phyloP scores from a whole-genome alignment of 106 monocot genomes.

The Gastrodia elata region DNA sequence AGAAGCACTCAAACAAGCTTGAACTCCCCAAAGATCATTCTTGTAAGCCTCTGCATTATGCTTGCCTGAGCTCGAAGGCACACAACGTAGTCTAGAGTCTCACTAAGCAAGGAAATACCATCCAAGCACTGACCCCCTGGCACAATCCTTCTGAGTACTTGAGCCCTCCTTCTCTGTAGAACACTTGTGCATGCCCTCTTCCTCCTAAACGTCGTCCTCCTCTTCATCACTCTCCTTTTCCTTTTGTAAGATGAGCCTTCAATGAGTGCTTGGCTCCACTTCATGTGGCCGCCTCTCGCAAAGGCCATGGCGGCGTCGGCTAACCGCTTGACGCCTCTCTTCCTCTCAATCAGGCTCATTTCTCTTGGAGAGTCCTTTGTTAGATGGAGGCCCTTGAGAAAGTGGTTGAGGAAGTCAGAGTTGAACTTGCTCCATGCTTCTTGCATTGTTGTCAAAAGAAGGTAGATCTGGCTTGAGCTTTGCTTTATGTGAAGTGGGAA shows the following conservation, averaged over 20 bases:
- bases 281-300: conserved; percentile 26
- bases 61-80: conserved; percentile 57
- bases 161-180: conserved; percentile 30
- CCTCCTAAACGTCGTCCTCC: neutral
- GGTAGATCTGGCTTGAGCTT: neutral
- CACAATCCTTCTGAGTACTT: conserved; percentile 40
- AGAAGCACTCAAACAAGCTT: neutral
- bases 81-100: conserved; percentile 57
- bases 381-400: conserved; percentile 34
- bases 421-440: conserved; percentile 36
- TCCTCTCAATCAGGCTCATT: conserved; percentile 45
- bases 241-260: neutral
- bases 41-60: conserved; percentile 39
- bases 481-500: neutral
- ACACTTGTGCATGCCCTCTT: neutral
- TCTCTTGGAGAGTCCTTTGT: conserved; percentile 3
- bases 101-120: conserved; percentile 36
- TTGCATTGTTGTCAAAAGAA: conserved; percentile 25
- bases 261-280: conserved; percentile 56
- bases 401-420: conserved; percentile 32
- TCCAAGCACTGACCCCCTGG: conserved; percentile 52
- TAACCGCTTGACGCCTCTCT: conserved; percentile 41
- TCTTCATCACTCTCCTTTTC: neutral
- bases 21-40: conserved; percentile 2
- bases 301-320: conserved; percentile 52